Conservation (phyloP, 768 basidiomycete species). For the Tricholomella constricta region DNA sequence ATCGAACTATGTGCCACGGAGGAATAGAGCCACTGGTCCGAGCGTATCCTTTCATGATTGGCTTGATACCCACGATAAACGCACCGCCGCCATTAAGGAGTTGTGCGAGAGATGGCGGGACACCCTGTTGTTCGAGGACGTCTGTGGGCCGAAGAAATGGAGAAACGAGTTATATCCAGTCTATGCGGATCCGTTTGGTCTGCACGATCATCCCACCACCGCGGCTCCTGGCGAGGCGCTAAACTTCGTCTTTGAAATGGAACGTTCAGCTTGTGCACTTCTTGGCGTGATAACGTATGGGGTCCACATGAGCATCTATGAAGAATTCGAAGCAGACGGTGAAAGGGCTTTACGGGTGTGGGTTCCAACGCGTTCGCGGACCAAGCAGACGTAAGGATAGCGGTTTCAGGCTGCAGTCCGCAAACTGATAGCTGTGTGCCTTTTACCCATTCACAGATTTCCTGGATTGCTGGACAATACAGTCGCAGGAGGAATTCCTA, state of each 20-base stretch:
- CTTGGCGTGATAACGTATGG: constrained; percentile 93
- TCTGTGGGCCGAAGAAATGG: constrained; percentile 82
- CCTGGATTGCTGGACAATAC: constrained; percentile 89
- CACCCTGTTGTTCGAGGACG: constrained; percentile 55
- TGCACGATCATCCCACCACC: constrained; percentile 46
- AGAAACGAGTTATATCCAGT: constrained; percentile 81
- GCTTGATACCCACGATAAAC: constrained; percentile 56
- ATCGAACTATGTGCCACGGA: constrained; percentile 19
- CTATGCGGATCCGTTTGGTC: constrained; percentile 69
- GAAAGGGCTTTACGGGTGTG: constrained; percentile 61
- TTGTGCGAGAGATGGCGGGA: constrained; percentile 80
- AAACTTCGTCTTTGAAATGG: constrained; percentile 87
- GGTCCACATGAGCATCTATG: constrained; percentile 84
- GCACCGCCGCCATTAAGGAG: constrained; percentile 62
- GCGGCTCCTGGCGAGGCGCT: constrained; percentile 32
- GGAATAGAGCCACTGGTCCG: constrained; percentile 27
- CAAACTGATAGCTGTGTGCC: neutral
- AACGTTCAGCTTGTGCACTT: constrained; percentile 83
- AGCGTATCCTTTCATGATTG: constrained; percentile 53
- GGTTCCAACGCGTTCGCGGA: constrained; percentile 83
- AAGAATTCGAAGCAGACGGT: constrained; percentile 39
- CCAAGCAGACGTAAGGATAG: constrained; percentile 81
- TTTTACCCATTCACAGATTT: constrained; percentile 1
- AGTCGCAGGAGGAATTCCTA: constrained; percentile 89
- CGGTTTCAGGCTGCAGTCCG: neutral